Evolutionary conservation across 2,329 filamentous ascomycete genomes (phyloP), one percentile per base, ranked within the genome.

Genomic region (Ophidiomyces ophidiicola): DNA sequence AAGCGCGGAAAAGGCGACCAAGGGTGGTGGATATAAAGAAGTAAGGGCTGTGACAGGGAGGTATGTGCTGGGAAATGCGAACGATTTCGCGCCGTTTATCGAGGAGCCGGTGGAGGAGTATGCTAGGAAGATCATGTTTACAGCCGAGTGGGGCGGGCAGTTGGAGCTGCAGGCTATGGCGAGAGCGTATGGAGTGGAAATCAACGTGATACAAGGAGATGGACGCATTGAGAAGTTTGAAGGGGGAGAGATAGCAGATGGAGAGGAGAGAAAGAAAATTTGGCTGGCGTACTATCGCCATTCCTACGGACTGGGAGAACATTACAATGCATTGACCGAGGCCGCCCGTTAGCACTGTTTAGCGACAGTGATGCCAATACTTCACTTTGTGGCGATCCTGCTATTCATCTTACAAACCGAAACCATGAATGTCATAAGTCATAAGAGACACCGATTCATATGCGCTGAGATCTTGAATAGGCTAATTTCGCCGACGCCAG

Each of bases 241-340:
- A 50, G 62, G 54, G 1, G 67, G 62, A 14, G 55, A 49, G 17
- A 54, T 51, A 5, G 59, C 50, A 11, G 55, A 60, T 19, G 62
- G 60, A 3, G 61, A 60, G 12, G 67, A 63, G 15, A 57, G 60
- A 38, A 67, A 63, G 48, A 72, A 72, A 50, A 74, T 74, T 48
- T 96, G 90, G 88, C 60, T 98, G 60, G 88, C 86, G 24, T 98
- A 96, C 61, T 96, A 96, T 61, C 73, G 82, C 52, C 86, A 94
- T 64, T 84, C 83, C 34, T 96, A 92, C 59, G 88, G 88, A 1
- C 66, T 98, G 35, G 90, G 90, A 8, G 90, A 96, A 66, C 90
- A 98, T 63, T 98, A 98, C 63, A 98, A 98, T 58, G 93, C 87
- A 38, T 62, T 98, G 56, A 61, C 74, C 50, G 72, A 67, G 26